These are phyloP conservation scores for Xylaria telfairii DNA, from an alignment of 495 filamentous ascomycete genomes.

Conservation along the genomic window DNA sequence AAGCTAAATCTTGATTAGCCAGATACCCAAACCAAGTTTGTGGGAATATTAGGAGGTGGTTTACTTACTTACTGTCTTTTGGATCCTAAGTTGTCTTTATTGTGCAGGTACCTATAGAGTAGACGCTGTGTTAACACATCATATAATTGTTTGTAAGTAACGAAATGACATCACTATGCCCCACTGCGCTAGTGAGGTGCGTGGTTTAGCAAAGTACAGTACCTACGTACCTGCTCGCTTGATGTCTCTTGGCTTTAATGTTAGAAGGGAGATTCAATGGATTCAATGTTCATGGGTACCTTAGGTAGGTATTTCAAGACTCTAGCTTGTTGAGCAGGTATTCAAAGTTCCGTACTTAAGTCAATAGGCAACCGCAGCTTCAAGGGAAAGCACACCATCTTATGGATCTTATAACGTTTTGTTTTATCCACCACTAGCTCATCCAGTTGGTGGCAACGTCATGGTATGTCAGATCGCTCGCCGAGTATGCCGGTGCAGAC, in stretches of 20 bases:
- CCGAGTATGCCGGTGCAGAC: conserved; percentile 2
- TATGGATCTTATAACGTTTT: neutral
- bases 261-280: no score
- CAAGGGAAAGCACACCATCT: neutral
- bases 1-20: neutral
- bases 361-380: neutral
- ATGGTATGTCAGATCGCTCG: neutral
- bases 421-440: neutral
- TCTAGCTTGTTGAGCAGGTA: neutral
- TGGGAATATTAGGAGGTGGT: neutral
- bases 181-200: conserved; percentile 4
- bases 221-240: neutral
- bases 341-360: neutral
- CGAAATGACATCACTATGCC: conserved; percentile 11
- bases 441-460: neutral
- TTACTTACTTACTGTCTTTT: neutral
- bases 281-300: no score
- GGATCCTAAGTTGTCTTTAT: neutral
- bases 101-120: neutral
- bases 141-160: conserved; percentile 1
- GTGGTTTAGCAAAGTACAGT: conserved; percentile 4
- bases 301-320: neutral
- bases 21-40: neutral
- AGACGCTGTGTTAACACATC: neutral
- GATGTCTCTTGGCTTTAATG: no score